Percentiles rank a stretch among this genome's conserved stretches.
Conservation (phyloP, 2,329 filamentous ascomycete species). For the Fusarium sp. region DNA sequence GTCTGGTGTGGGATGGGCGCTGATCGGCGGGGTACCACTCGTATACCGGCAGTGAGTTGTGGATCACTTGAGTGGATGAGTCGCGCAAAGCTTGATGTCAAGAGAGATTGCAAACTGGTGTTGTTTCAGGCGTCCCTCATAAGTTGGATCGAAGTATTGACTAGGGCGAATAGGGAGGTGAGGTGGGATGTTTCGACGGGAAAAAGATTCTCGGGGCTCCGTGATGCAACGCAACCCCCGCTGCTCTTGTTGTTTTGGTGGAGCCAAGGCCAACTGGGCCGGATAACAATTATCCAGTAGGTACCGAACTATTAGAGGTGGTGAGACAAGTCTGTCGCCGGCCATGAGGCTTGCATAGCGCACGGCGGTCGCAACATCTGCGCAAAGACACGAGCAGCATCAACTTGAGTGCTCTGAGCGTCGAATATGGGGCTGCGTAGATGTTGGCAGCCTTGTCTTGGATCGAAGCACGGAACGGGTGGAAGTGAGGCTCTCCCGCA, state of each 20-base stretch:
- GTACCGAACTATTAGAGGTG: neutral
- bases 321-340: conserved; percentile 4
- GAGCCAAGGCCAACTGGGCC: neutral
- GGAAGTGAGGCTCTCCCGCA: neutral
- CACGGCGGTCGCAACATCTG: neutral
- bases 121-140: neutral
- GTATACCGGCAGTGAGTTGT: conserved; percentile 20
- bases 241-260: neutral
- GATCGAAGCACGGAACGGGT: conserved; percentile 25
- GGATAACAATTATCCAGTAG: neutral
- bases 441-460: conserved; percentile 31
- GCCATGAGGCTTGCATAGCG: conserved; percentile 13
- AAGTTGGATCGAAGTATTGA: neutral
- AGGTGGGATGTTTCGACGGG: neutral
- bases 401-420: conserved; percentile 7
- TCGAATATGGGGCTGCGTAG: neutral
- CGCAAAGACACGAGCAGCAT: neutral
- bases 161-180: neutral
- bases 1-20: conserved; percentile 29
- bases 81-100: conserved; percentile 2
- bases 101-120: neutral
- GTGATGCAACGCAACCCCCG: conserved; percentile 3
- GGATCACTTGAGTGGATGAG: conserved; percentile 6
- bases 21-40: conserved; percentile 36
- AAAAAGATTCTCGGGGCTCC: neutral